Base-by-base conservation (phyloP, 192 early-diverging fungal species). In the Geranomyces variabilis region DNA sequence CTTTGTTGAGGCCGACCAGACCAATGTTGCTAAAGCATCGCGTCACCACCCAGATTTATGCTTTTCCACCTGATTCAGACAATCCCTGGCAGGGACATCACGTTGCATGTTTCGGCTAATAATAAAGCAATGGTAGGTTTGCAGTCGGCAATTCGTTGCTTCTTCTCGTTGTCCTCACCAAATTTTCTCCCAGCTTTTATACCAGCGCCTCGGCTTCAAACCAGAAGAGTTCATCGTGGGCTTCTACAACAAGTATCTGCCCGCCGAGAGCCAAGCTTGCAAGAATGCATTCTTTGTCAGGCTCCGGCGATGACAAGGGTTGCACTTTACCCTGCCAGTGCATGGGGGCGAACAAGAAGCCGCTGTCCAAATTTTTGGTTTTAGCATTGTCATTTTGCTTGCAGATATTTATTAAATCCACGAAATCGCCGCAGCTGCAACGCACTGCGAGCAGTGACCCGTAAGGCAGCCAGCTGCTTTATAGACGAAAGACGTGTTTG, bases 121-220 rank as follows among this genome's bases (percentile, higher is more conserved):
- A 97, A 96, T 66, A 87, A 84, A 43, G 94, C 95, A 22, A 95
- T 96, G 78, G 77, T 79, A 43, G 71, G 67, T 45, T 48, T 74
- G 5, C 3, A 41, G 3, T 41, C 36, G 10, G 36, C 3, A 41
- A 41, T 41, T 41, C 36, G 36, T 3, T 41, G 36, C 36, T 10
- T 41, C 5, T 6, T 9, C 2, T 9, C 6, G n/a, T 15, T 4
- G 15, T 53, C 49, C 4, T 24, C 31, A 48, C 3, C 10, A 10
- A 10, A 3, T 10, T 47, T 57, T 17, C 22, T 60, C 34, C 12
- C 58, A 89, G 89, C 85, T 96, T 41, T 82, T 96, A 62, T 96
- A 96, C 75, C 94, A 96, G 78, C 90, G 87, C 71, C 87, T 94
- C 76, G 94, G 95, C 14, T 97, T 96, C 76, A 97, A 97, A 77